Base-by-base conservation (phyloP, 78 protist genomes). In the Polysphondylium violaceum region DNA sequence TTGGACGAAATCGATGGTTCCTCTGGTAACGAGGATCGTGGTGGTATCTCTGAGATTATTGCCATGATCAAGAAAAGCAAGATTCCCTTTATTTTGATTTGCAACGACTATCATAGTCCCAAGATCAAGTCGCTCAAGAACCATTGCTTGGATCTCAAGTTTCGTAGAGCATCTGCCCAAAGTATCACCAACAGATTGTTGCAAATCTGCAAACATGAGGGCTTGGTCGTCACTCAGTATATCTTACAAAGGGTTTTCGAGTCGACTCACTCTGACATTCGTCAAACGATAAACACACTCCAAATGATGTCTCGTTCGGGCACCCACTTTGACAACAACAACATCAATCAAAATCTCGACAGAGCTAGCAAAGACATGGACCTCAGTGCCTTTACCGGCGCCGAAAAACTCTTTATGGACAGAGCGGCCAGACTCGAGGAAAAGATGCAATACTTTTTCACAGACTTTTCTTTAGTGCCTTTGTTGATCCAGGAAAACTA, bases 1-100 rank as follows among this genome's bases (percentile, higher is more conserved):
- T 95, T 99, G 98, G 99, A 99, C 76, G 99, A 99, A 76, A 97
- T 98, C 17, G 99, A 98, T 58, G 99, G 99, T 9, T 69, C 96
- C 14, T 65, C 87, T 35, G 99, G 99, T 31, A 83, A 83, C 16
- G 9, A 27, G 2, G 99, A 99, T 72, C 69, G 98, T 4, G 99
- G 99, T 25, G 99, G 99, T 43, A 50, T 97, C 27, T 64, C 83
- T 0, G 98, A 90, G 85, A 58, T 98, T 23, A 76, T 76, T 8
- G 11, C 50, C 41, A 27, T 97, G 40, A 89, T 98, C n/a, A 72
- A 69, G 64, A 60, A 25, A 21, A 74, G 94, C 14, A 72, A 69
- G 47, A 74, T 97, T 14, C 99, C 99, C 21, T 92, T 99, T 73
- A 95, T 98, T 56, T 98, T 99, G 94, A 96, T 98, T 36, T 97